A percentile compares a stretch with the other conserved stretches of the same genome.
Evolutionary conservation across 106 monocot genomes (phyloP).

Genomic region (Apostasia shenzhenica): DNA sequence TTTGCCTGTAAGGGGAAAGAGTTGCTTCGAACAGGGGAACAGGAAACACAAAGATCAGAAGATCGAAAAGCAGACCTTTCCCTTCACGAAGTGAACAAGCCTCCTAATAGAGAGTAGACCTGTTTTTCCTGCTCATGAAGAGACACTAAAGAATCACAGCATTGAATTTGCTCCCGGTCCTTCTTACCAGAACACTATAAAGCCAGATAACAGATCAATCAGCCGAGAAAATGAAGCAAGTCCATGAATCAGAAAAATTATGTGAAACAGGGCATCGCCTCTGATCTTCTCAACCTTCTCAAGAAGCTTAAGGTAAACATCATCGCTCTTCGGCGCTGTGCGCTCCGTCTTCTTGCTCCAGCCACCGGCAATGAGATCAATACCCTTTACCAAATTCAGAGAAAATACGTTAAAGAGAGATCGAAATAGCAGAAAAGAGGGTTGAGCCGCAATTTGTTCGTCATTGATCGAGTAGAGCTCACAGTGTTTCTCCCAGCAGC

Average conservation of each 20-base stretch:
- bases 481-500: too few species aligned
- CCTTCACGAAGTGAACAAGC: constrained; percentile 58
- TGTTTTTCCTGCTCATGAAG: constrained; percentile 86
- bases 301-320: constrained; percentile 92
- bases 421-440: too few species aligned
- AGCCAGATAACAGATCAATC: constrained; percentile 27
- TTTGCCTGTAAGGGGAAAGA: background rate
- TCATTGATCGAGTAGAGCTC: too few species aligned
- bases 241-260: background rate
- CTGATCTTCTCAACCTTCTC: constrained; percentile 42
- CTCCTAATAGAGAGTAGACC: constrained; percentile 71
- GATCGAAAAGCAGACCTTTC: constrained; percentile 34
- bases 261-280: background rate
- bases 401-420: too few species aligned
- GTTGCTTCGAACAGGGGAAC: background rate
- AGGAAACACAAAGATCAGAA: background rate
- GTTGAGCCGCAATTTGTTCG: too few species aligned
- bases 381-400: constrained; percentile 35
- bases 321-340: constrained; percentile 74
- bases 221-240: background rate
- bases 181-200: constrained; percentile 72
- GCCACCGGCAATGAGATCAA: constrained; percentile 86
- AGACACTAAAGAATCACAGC: constrained; percentile 71
- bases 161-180: constrained; percentile 78
- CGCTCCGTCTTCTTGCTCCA: constrained; percentile 90